phyloP scores from a whole-genome alignment of 441 rosid genomes.

The Erodium moschatum region DNA sequence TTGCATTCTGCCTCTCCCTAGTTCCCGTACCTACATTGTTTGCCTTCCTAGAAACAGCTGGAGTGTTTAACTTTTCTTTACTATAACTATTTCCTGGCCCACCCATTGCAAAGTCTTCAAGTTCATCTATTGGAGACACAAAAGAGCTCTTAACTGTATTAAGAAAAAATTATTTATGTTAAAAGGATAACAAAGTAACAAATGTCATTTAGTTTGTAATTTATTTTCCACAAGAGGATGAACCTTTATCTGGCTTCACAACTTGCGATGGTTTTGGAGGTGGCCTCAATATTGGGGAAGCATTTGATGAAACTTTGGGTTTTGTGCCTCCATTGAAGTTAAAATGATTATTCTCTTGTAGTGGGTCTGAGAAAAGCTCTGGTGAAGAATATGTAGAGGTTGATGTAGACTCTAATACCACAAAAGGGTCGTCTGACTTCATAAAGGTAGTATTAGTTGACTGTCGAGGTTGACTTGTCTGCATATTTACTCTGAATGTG shows the following conservation, averaged over 20 bases:
- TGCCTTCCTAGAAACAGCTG: constrained; percentile 5
- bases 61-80: neutral
- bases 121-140: constrained; percentile 55
- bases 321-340: constrained; percentile 31
- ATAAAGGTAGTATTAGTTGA: constrained; percentile 30
- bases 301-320: constrained; percentile 26
- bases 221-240: constrained; percentile 19
- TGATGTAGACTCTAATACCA: constrained; percentile 48
- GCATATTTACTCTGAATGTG: constrained; percentile 17
- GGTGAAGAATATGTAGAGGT: constrained; percentile 33
- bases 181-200: constrained; percentile 12
- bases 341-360: constrained; percentile 44
- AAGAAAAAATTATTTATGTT: constrained; percentile 19
- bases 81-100: constrained; percentile 29
- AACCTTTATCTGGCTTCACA: constrained; percentile 49
- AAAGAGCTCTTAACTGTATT: constrained; percentile 42
- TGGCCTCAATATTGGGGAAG: constrained; percentile 43
- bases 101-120: constrained; percentile 66
- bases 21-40: neutral
- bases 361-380: constrained; percentile 34
- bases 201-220: constrained; percentile 1
- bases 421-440: constrained; percentile 50
- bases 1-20: neutral
- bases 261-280: constrained; percentile 63
- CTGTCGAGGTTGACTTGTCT: constrained; percentile 16